Base-by-base conservation (phyloP, 495 filamentous ascomycete genomes). In the Filosporella fistucella region DNA sequence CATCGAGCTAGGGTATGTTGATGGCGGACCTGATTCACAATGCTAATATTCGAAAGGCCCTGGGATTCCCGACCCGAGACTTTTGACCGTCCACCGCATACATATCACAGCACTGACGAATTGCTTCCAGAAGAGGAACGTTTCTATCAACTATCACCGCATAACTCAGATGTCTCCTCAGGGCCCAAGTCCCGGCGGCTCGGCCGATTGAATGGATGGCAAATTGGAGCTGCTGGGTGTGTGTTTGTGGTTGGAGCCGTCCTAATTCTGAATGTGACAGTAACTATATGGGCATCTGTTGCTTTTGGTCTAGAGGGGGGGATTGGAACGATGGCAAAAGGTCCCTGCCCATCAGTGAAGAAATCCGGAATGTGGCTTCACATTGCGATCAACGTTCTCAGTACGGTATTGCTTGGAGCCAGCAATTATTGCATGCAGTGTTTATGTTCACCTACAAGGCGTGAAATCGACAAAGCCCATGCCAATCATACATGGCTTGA, bases 341-440 rank as follows among this genome's bases (percentile, higher is more conserved):
- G 61, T 2, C 39, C 44, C 17, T 68, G 67, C 45, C 13, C 28
- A 16, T 21, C 47, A 22, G 45, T 53, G 16, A 56, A 55, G 22
- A 32, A 29, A 3, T 42, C 59, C 6, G 59, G 48, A 16, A 35
- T 61, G 10, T 63, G 59, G 51, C 24, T 65, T 9, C 67, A 71
- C 45, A 35, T 69, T 14, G 44, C n/a, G 1, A 66, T 72, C 42
- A 69, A 69, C 41, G 29, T 64, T 7, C 46, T 71, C 0, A 60
- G 61, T 28, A 75, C 67, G 1, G 45, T 57, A 1, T 54, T 73
- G 22, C 62, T 74, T 1, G 53, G 58, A 0, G 65, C 68, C 0
- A 68, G 65, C 34, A 76, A 74, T 45, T 55, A 71, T 37, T 61
- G 60, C 21, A 72, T 70, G 69, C 68, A 71, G 47, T 54, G 61